Evolutionary conservation across 108 stramenopile genomes (phyloP).

Genomic region (Bacterosira constricta): DNA sequence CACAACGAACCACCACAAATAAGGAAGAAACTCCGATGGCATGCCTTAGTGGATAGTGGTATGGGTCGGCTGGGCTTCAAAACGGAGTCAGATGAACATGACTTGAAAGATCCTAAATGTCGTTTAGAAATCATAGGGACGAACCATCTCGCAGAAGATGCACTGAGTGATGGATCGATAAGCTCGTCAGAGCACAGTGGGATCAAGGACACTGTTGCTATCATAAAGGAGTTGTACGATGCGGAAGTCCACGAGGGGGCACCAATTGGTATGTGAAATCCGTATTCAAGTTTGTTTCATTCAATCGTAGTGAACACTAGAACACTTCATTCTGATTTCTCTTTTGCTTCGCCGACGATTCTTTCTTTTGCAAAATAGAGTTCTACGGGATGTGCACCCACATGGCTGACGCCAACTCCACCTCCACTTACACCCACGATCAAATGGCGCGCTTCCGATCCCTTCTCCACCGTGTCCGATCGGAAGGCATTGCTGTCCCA

Average conservation of each 20-base stretch:
- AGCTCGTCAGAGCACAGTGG: neutral
- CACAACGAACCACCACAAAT: neutral
- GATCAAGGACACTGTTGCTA: conserved; percentile 53
- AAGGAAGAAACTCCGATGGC: conserved; percentile 63
- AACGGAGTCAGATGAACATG: conserved; percentile 40
- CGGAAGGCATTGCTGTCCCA: conserved; percentile 61
- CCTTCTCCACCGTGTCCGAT: conserved; percentile 57
- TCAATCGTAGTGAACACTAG: too few species aligned
- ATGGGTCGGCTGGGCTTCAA: conserved; percentile 78
- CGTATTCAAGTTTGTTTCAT: too few species aligned
- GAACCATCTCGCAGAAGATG: neutral
- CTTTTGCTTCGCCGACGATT: neutral
- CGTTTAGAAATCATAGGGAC: too few species aligned
- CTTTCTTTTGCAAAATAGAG: conserved; percentile 12
- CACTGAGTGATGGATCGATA: conserved; percentile 5
- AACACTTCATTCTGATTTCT: neutral
- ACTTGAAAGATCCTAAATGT: neutral
- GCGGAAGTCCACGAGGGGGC: conserved; percentile 49
- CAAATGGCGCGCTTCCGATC: conserved; percentile 65
- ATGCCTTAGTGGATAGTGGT: conserved; percentile 69
- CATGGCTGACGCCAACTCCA: conserved; percentile 78
- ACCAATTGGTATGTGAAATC: conserved; percentile 52
- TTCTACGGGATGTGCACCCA: conserved; percentile 83
- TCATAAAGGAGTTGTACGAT: conserved; percentile 63
- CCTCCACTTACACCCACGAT: conserved; percentile 56